These are phyloP conservation scores for Dimargaris xerosporica DNA, from an alignment of 192 early-diverging fungal species.

Conservation along the genomic window DNA sequence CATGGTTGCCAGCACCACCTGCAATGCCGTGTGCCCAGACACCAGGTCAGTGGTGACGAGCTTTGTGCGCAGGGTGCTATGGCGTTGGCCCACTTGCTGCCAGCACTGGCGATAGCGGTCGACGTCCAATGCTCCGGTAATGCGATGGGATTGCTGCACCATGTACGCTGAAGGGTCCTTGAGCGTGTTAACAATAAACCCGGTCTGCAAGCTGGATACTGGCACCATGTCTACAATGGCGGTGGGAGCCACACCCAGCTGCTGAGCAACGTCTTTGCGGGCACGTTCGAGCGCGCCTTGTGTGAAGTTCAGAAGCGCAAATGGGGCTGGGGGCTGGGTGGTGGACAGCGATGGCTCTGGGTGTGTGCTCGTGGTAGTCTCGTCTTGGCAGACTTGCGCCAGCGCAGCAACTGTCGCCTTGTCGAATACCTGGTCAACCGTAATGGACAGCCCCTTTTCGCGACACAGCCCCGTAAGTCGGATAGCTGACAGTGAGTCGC, in stretches of 20 bases:
- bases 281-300: too few relatives aligned
- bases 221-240: background rate
- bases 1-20: background rate
- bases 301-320: background rate
- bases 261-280: too few relatives aligned
- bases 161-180: conserved; percentile 8
- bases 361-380: too few relatives aligned
- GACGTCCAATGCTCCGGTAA: background rate
- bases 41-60: background rate
- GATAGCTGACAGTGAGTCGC: conserved; percentile 7
- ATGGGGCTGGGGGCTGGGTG: too few relatives aligned
- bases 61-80: background rate
- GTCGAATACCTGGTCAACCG: background rate
- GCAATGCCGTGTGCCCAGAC: background rate
- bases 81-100: background rate
- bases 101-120: background rate
- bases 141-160: background rate
- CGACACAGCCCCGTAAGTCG: background rate
- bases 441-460: background rate
- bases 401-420: too few relatives aligned
- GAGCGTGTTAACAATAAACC: background rate
- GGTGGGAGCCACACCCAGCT: background rate
- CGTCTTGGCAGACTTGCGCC: too few relatives aligned
- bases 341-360: too few relatives aligned
- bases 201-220: background rate